Evolutionary conservation across 148 eudicot genomes (phyloP).

Genomic region (Vaccinium macrocarpon): DNA sequence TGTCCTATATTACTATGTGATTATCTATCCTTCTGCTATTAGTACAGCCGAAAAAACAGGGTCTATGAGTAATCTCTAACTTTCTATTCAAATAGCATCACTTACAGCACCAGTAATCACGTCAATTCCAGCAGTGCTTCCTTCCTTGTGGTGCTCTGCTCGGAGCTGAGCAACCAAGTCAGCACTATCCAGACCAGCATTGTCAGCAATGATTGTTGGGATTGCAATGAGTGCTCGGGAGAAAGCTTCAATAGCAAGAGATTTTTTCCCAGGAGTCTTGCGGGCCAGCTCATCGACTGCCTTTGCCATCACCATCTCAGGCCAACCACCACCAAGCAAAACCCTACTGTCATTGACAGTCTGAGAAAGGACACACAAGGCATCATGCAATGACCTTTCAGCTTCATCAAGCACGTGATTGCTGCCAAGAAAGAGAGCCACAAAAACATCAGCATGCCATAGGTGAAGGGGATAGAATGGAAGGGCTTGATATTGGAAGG

Average conservation of each 20-base stretch:
- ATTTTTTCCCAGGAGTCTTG: conserved; percentile 91
- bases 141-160: conserved; percentile 94
- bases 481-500: not conserved
- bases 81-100: conserved; percentile 9
- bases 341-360: conserved; percentile 95
- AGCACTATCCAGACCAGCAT: conserved; percentile 97
- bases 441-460: not conserved
- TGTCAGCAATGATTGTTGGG: conserved; percentile 93
- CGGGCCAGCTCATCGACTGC: conserved; percentile 93
- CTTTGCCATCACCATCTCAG: conserved; percentile 97
- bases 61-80: not conserved
- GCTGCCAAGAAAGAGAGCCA: conserved; percentile 42
- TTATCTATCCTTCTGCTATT: not conserved
- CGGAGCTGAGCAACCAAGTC: conserved; percentile 88
- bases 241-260: conserved; percentile 98
- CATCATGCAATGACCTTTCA: conserved; percentile 93
- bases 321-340: conserved; percentile 97
- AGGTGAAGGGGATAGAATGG: not conserved
- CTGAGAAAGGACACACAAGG: conserved; percentile 93
- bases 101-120: conserved; percentile 89
- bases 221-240: conserved; percentile 87
- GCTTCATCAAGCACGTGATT: conserved; percentile 97
- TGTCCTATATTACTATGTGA: not conserved
- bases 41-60: not conserved
- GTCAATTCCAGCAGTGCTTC: conserved; percentile 77